These are phyloP conservation scores for Blastosporella zonata DNA, from an alignment of 1,284 basidiomycete species.

Conservation along the genomic window DNA sequence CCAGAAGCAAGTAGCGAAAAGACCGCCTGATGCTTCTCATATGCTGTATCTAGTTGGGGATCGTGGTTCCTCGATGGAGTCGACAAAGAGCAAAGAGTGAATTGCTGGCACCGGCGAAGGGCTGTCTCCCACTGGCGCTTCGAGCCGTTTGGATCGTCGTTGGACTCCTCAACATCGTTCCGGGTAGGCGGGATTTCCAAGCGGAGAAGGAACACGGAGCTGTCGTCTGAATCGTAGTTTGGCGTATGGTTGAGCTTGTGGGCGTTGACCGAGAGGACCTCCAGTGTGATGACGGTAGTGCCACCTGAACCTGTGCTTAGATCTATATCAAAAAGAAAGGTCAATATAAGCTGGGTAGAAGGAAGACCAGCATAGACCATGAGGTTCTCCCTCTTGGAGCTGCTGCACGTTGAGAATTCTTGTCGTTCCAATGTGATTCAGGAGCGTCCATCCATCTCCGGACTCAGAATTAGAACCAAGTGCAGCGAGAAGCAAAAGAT, in stretches of 20 bases:
- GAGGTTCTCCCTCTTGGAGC: conserved; percentile 20
- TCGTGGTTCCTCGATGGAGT: conserved; percentile 19
- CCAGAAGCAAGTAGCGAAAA: conserved; percentile 56
- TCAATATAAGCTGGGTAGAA: conserved; percentile 15
- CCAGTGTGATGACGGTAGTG: conserved; percentile 35
- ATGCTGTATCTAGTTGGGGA: conserved; percentile 32
- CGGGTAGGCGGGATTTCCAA: conserved; percentile 18
- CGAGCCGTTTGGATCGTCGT: conserved; percentile 1
- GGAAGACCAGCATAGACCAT: conserved; percentile 15
- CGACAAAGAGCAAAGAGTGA: conserved; percentile 51
- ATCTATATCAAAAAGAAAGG: conserved; percentile 25
- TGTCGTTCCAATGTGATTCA: conserved; percentile 53
- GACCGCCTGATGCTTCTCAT: conserved; percentile 45
- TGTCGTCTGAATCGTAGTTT: conserved; percentile 35
- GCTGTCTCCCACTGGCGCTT: conserved; percentile 43
- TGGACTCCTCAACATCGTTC: not conserved
- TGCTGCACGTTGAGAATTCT: conserved; percentile 51
- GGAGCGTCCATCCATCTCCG: conserved; percentile 35
- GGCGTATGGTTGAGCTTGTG: conserved; percentile 40
- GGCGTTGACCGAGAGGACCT: conserved; percentile 49
- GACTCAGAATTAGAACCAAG: conserved; percentile 24
- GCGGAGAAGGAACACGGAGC: conserved; percentile 36
- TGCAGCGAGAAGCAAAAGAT: conserved; percentile 57
- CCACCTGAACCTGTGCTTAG: conserved; percentile 24
- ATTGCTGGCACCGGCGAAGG: conserved; percentile 48